A percentile compares a stretch with the other conserved stretches of the same genome.
These are phyloP conservation scores for Podospora sp. DNA, from an alignment of 495 filamentous ascomycete genomes.

Conservation along the genomic window DNA sequence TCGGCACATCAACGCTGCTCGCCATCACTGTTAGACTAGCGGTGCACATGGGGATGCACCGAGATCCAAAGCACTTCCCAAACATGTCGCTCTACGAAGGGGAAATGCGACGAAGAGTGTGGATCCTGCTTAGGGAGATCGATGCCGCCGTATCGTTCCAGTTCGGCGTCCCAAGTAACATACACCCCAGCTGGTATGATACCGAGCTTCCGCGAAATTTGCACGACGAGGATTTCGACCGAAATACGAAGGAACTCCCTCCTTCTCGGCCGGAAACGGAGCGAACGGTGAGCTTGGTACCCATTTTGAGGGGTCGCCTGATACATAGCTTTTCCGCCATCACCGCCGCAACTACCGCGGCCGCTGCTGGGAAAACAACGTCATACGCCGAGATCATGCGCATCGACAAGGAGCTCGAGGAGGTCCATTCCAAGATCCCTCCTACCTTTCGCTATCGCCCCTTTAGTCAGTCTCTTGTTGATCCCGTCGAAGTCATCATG, in stretches of 20 bases:
- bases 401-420: conserved; percentile 36
- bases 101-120: conserved; percentile 43
- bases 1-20: conserved; percentile 45
- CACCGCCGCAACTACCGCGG: conserved; percentile 26
- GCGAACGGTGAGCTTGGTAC: conserved; percentile 29
- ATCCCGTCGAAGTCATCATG: conserved; percentile 37
- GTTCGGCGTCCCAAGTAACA: conserved; percentile 37
- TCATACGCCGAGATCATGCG: conserved; percentile 37
- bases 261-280: conserved; percentile 42
- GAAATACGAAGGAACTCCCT: conserved; percentile 36
- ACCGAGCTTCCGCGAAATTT: conserved; percentile 44
- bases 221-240: conserved; percentile 42
- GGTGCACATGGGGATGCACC: conserved; percentile 47
- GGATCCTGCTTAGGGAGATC: conserved; percentile 36
- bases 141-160: conserved; percentile 35
- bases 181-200: conserved; percentile 32
- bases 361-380: conserved; percentile 28
- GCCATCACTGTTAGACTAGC: conserved; percentile 41
- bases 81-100: conserved; percentile 39
- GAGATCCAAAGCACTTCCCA: conserved; percentile 42
- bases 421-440: conserved; percentile 30
- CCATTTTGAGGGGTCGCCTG: conserved; percentile 34
- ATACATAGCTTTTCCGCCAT: conserved; percentile 32
- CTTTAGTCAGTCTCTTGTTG: conserved; percentile 28
- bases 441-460: conserved; percentile 25